These are phyloP conservation scores for Chamaecrista fasciculata DNA, from an alignment of 306 rosid species.

Conservation along the genomic window DNA sequence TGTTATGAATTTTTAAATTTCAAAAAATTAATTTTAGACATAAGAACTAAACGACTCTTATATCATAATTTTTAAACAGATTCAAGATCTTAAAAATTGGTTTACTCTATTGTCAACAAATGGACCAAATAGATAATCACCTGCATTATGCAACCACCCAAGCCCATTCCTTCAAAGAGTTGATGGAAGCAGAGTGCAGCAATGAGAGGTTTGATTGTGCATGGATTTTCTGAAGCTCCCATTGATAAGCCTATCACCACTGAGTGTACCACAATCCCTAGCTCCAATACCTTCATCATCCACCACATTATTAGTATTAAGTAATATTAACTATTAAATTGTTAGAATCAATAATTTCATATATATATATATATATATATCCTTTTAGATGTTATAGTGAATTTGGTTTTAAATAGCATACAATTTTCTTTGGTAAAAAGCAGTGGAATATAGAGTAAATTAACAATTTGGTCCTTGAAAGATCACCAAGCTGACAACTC, in stretches of 20 bases:
- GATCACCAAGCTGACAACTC: no score
- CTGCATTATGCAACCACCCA: conserved; percentile 75
- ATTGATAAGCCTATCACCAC: conserved; percentile 74
- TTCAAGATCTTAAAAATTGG: no score
- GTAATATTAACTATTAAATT: no score
- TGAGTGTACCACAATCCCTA: conserved; percentile 72
- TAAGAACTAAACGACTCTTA: no score
- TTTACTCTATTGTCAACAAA: no score
- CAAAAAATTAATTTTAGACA: no score
- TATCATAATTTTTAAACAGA: no score
- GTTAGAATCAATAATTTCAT: background rate
- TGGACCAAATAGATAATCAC: conserved; percentile 26
- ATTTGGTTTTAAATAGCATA: background rate
- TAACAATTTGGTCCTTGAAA: no score
- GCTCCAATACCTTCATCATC: conserved; percentile 58
- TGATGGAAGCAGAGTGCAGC: conserved; percentile 83
- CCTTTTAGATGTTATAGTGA: background rate
- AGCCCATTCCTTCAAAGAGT: conserved; percentile 71
- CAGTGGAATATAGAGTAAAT: no score
- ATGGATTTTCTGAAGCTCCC: conserved; percentile 68
- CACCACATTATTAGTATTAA: background rate
- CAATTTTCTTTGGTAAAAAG: no score
- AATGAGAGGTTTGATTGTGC: conserved; percentile 68
- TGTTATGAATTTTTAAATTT: no score
- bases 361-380: no score